phyloP scores from a whole-genome alignment of 371 early-diverging fungal species.

The Zancudomyces culisetae region DNA sequence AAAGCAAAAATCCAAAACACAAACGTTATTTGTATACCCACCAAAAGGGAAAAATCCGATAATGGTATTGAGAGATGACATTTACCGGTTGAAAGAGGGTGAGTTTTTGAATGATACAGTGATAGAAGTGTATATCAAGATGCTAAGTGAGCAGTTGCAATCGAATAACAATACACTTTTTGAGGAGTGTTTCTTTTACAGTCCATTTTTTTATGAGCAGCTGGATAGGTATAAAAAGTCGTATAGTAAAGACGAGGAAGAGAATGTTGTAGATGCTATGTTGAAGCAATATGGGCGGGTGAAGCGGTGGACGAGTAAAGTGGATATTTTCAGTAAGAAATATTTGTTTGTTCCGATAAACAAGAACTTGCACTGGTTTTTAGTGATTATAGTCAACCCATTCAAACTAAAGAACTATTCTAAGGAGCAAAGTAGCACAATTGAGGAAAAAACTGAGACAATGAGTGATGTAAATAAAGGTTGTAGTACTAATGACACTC shows the following conservation, averaged over 20 bases:
- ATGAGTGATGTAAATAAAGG: too few relatives aligned
- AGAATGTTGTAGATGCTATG: too few relatives aligned
- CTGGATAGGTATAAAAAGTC: conserved; percentile 12
- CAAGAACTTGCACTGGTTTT: conserved; percentile 50
- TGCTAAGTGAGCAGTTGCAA: conserved; percentile 14
- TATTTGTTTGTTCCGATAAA: conserved; percentile 48
- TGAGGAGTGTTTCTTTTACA: conserved; percentile 30
- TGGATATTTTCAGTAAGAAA: conserved; percentile 34
- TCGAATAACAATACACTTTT: conserved; percentile 9
- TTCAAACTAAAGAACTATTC: too few relatives aligned
- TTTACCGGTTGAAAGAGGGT: conserved; percentile 26
- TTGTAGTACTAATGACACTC: too few relatives aligned
- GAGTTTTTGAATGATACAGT: conserved; percentile 50
- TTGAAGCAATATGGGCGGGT: conserved; percentile 25
- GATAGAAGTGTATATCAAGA: conserved; percentile 40
- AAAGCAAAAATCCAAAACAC: conserved; percentile 1
- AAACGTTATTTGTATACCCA: conserved; percentile 20
- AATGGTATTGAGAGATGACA: conserved; percentile 25
- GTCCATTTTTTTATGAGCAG: conserved; percentile 37
- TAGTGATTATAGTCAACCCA: conserved; percentile 40
- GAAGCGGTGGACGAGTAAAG: conserved; percentile 36
- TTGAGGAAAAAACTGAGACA: too few relatives aligned
- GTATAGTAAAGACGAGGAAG: too few relatives aligned
- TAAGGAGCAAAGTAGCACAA: too few relatives aligned
- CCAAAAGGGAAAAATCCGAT: conserved; percentile 18